Evolutionary conservation across 768 basidiomycete species (phyloP), one percentile per base, ranked within the genome.

Genomic region (Tulasnella sp.): DNA sequence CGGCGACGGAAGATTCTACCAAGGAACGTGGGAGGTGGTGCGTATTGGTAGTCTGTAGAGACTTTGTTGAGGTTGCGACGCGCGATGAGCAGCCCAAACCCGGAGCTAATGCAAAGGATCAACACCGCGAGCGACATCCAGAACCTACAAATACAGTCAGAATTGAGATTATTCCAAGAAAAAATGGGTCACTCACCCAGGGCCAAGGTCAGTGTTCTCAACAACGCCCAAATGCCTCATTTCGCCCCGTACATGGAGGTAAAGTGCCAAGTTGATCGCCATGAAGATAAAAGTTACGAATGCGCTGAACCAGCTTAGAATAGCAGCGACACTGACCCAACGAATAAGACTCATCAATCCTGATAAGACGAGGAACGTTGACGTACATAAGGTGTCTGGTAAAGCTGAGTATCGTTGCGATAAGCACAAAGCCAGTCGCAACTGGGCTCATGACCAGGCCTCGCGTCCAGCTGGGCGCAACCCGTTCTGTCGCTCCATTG

Each of bases 211-310:
- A 11, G 84, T 83, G 41, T 65, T 70, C 2, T 70, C 69, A n/a
- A 63, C 61, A 19, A 75, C 66, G 53, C 71, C 68, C 8, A 87
- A 71, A 54, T 77, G 73, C 41, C 69, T 68, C 63, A 84, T 72
- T 61, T 81, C 71, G 51, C 81, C 73, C 65, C 77, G 79, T 50
- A 82, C 74, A 57, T 74, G 79, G 2, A 72, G 80, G 63, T 72
- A 83, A 27, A 90, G 76, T 12, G 84, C 82, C 59, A 88, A 82
- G 67, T 90, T 85, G 66, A 84, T 78, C 37, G 77, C 77, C 64
- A 89, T 86, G 1, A 84, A 80, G 60, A 87, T 77, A 54, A 87
- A 70, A 2, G 84, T 78, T 41, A 89, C 65, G 19, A 76, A 59
- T 0, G 83, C 81, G 6, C 83, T 84, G 53, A 87, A 72, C 75